Base-by-base conservation (phyloP, 495 filamentous ascomycete genomes). In the Podospora didyma region DNA sequence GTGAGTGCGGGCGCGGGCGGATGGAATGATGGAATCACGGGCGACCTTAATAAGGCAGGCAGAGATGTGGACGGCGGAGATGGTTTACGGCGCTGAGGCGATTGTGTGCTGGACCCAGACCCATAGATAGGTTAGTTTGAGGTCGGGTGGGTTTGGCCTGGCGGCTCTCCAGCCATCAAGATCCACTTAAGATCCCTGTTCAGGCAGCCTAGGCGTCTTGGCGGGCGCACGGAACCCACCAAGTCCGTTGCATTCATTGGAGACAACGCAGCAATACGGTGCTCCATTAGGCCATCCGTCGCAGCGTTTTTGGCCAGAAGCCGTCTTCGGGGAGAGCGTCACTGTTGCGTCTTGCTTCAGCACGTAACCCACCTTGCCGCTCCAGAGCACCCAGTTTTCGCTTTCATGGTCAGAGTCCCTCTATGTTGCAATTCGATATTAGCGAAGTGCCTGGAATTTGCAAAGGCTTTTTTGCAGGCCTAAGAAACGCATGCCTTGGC, bases 151-250 rank as follows among this genome's bases (percentile, higher is more conserved):
- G 44, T 44, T 39, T 56, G 31, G 42, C 34, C 54, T 46, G 59
- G 59, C 59, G 59, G 59, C 58, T 61, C 58, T 61, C 51, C 21
- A 53, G 51, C 39, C 54, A 61, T 61, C 50, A 54, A 61, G 50
- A 57, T 53, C 54, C 59, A 31, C n/a, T 31, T 31, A 31, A 31
- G 26, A 31, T 31, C 26, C 26, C 26, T 31, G 26, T 28, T 46
- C 28, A n/a, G 47, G 54, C 21, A 39, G 26, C 22, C n/a, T 20
- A 6, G 46, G 48, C 2, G 7, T 34, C 14, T 24, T 14, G 14
- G n/a, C 34, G 31, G 19, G 21, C 31, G 17, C 22, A 21, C 17
- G 17, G 39, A 16, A 17, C 39, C 39, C 39, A 16, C n/a, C 39
- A 42, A 14, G 35, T 17, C 50, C 17, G 50, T 37, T 31, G 26